phyloP scores from a whole-genome alignment of 345 rosid genomes.

The Syzygium oleosum region DNA sequence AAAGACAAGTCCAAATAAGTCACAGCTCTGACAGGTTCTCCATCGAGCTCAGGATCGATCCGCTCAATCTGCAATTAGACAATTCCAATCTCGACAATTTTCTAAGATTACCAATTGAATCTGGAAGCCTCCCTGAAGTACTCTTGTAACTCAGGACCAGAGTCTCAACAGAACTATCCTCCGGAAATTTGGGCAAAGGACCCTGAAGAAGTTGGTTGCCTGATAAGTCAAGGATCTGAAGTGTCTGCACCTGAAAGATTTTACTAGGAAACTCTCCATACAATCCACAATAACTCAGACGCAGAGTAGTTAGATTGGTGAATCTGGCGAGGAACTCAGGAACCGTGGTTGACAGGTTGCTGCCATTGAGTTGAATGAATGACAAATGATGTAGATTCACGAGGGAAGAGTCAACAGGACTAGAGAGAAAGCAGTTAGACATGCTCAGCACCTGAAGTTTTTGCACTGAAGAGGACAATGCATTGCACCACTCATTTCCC shows the following conservation, averaged over 20 bases:
- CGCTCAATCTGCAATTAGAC: constrained; percentile 7
- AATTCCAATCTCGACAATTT: constrained; percentile 11
- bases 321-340: constrained; percentile 24
- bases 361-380: constrained; percentile 1
- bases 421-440: constrained; percentile 11
- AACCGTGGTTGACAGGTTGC: constrained; percentile 9
- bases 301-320: constrained; percentile 6
- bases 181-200: neutral
- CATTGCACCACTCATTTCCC: constrained; percentile 19
- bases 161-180: constrained; percentile 8
- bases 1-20: constrained; percentile 16
- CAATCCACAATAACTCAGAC: constrained; percentile 1
- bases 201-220: constrained; percentile 3
- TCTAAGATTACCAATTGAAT: constrained; percentile 14
- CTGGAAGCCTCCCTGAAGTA: constrained; percentile 19
- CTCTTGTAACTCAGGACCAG: constrained; percentile 7
- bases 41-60: constrained; percentile 15
- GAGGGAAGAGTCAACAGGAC: constrained; percentile 17
- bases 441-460: constrained; percentile 19
- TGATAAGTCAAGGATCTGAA: constrained; percentile 20
- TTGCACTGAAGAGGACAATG: constrained; percentile 7
- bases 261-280: constrained; percentile 15
- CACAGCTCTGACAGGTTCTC: constrained; percentile 11
- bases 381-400: constrained; percentile 6
- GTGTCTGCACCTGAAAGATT: constrained; percentile 6